These are phyloP conservation scores for Peronospora belbahrii DNA, from an alignment of 352 stramenopile genomes.

Conservation along the genomic window DNA sequence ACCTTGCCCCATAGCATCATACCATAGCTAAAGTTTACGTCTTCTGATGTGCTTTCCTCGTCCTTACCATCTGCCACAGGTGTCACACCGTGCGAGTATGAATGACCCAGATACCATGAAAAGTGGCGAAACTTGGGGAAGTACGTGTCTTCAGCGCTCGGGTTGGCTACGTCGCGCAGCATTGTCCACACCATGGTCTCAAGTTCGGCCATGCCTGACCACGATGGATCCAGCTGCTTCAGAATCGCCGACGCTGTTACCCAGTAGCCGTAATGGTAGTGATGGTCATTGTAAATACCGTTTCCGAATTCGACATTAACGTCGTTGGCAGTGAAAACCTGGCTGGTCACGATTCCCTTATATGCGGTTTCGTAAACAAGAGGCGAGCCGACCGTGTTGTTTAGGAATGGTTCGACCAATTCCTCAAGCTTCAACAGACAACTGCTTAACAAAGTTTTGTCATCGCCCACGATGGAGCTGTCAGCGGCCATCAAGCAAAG, in stretches of 20 bases:
- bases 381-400: conserved; percentile 42
- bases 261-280: conserved; percentile 83
- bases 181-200: conserved; percentile 58
- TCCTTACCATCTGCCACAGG: conserved; percentile 68
- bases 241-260: conserved; percentile 57
- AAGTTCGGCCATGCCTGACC: conserved; percentile 40
- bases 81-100: conserved; percentile 64
- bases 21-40: conserved; percentile 76
- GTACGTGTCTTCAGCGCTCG: conserved; percentile 40
- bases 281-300: conserved; percentile 79
- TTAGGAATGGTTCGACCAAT: conserved; percentile 50
- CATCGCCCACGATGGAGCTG: conserved; percentile 34
- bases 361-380: conserved; percentile 69
- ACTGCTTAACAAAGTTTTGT: conserved; percentile 37
- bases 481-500: conserved; percentile 65
- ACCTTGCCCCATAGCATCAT: conserved; percentile 73
- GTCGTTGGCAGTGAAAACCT: conserved; percentile 45
- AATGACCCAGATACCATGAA: conserved; percentile 68
- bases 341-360: conserved; percentile 47
- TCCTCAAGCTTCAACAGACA: conserved; percentile 54
- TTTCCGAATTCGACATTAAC: conserved; percentile 69
- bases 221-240: conserved; percentile 52
- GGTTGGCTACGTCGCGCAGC: conserved; percentile 66
- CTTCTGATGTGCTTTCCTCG: conserved; percentile 65
- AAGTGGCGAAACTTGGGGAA: conserved; percentile 76